Evolutionary conservation across 495 filamentous ascomycete genomes (phyloP).

Genomic region (Podospora appendiculata): DNA sequence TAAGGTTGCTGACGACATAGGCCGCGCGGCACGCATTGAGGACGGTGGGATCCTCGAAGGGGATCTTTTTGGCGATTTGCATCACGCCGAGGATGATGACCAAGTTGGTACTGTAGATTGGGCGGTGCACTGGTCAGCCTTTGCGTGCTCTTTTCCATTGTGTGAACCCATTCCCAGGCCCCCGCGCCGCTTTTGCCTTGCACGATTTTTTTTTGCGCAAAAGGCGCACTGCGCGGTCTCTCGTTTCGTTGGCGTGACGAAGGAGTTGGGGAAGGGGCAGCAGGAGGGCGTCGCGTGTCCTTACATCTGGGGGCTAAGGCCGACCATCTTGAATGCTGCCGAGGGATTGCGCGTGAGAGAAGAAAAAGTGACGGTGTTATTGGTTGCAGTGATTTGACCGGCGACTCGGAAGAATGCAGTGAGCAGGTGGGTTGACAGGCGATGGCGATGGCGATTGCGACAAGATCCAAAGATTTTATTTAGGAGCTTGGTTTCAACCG

Average conservation of each 20-base stretch:
- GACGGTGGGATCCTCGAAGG: constrained; percentile 85
- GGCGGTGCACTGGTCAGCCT: constrained; percentile 5
- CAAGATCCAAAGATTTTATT: too few species aligned
- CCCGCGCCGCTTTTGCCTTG: not conserved
- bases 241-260: not conserved
- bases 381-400: too few species aligned
- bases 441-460: too few species aligned
- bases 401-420: too few species aligned
- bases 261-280: not conserved
- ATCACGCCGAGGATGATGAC: constrained; percentile 95
- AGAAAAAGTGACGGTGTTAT: too few species aligned
- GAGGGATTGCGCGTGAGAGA: too few species aligned
- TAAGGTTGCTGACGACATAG: constrained; percentile 81
- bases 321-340: constrained; percentile 33
- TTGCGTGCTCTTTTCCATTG: not conserved
- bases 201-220: not conserved
- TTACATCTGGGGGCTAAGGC: constrained; percentile 45
- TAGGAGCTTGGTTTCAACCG: too few species aligned
- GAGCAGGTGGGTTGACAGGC: too few species aligned
- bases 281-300: constrained; percentile 8
- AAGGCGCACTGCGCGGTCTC: not conserved
- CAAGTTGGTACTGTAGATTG: constrained; percentile 67
- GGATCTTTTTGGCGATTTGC: constrained; percentile 93
- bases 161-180: too few species aligned
- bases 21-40: constrained; percentile 73